Evolutionary conservation across 768 basidiomycete species (phyloP), one percentile per base, ranked within the genome.

Genomic region (Termitomyces sp.): DNA sequence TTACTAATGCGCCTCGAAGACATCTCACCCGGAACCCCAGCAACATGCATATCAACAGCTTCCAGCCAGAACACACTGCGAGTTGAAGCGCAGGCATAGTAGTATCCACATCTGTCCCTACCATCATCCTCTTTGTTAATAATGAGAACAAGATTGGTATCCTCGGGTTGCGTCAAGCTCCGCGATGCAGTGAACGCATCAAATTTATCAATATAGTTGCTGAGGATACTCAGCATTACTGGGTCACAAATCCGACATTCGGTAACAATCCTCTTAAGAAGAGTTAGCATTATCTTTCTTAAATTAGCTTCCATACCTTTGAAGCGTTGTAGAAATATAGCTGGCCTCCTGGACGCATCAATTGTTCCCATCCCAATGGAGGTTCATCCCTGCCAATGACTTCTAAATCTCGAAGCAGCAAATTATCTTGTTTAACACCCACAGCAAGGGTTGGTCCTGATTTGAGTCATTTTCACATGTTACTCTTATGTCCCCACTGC

Each of bases 51-150:
- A 25, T 56, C 51, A n/a, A 41, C 35, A 16, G 14, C n/a, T n/a
- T 60, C 54, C 21, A 57, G 19, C 59, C 59, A 60, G 14, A 60
- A 60, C 32, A 60, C n/a, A 5, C 49, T 60, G 17, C 45, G 54
- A 10, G 46, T 56, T 6, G 55, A 53, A 12, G 59, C 49, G 37
- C 32, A 46, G 8, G 45, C 45, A 38, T 60, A 60, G 43, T 57
- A 56, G 37, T 60, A 60, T 9, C 59, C 59, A n/a, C 59, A 60
- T 55, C 59, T 53, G 16, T 38, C n/a, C n/a, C n/a, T 35, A 5
- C 16, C 21, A 0, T 34, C 59, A 12, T 60, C 45, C 12, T 35
- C 51, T 10, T 49, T 32, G 4, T 10, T 49, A 2, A 47, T 25
- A 19, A 56, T 55, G 14, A 60, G 59, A 8, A 56, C 21, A 11